Percentiles rank a stretch among this genome's conserved stretches.
These are phyloP conservation scores for Lagenidium sp. DNA, from an alignment of 352 stramenopile genomes.

Conservation along the genomic window DNA sequence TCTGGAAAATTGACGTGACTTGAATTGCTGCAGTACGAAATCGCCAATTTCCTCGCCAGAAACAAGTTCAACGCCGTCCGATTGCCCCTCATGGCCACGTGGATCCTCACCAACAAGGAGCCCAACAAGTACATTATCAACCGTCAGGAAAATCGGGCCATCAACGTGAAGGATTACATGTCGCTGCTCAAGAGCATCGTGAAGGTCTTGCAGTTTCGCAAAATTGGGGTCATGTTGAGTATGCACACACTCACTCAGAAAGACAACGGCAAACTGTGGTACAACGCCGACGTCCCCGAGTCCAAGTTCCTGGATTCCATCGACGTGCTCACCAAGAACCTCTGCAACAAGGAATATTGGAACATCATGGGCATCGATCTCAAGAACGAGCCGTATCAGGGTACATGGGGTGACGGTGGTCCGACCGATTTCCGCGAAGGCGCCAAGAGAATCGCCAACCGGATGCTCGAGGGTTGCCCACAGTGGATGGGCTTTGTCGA, in stretches of 20 bases:
- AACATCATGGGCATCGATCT: conserved; percentile 70
- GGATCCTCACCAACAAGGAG: conserved; percentile 49
- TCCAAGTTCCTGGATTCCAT: conserved; percentile 18
- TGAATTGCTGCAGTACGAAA: conserved; percentile 51
- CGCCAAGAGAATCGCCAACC: conserved; percentile 38
- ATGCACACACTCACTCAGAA: conserved; percentile 25
- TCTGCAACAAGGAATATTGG: conserved; percentile 61
- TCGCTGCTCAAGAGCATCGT: conserved; percentile 31
- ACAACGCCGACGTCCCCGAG: conserved; percentile 16
- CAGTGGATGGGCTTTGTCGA: conserved; percentile 69
- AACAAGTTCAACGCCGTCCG: conserved; percentile 82
- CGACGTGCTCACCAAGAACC: conserved; percentile 23
- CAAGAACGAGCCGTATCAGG: conserved; percentile 45
- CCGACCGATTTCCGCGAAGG: conserved; percentile 37
- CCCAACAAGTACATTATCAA: conserved; percentile 25
- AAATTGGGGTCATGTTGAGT: conserved; percentile 32
- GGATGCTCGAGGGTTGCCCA: conserved; percentile 53
- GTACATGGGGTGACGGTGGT: conserved; percentile 36
- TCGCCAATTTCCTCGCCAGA: conserved; percentile 50
- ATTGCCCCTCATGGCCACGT: conserved; percentile 47
- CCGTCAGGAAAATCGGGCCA: conserved; percentile 41
- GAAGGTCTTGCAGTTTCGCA: conserved; percentile 25
- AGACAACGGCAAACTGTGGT: conserved; percentile 27
- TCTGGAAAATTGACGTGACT: conserved; percentile 26
- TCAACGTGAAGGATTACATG: conserved; percentile 31